A percentile compares a stretch with the other conserved stretches of the same genome.
phyloP scores from a whole-genome alignment of 495 filamentous ascomycete species.

The Delitschia confertaspora region DNA sequence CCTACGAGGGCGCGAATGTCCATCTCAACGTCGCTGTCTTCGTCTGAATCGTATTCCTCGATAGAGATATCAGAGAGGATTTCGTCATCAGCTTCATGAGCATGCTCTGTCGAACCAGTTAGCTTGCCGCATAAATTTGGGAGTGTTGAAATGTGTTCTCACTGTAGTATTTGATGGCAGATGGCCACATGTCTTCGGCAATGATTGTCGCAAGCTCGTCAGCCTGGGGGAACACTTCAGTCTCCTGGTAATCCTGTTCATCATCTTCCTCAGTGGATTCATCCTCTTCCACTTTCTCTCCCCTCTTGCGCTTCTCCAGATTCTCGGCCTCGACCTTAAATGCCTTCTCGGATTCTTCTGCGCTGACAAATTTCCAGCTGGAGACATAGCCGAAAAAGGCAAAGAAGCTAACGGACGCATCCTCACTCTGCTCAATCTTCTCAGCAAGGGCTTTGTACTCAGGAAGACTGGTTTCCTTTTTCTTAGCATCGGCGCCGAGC shows the following conservation, averaged over 20 bases:
- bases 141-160: constrained; percentile 35
- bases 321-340: constrained; percentile 49
- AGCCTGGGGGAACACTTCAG: constrained; percentile 73
- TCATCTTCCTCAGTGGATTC: constrained; percentile 47
- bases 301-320: constrained; percentile 46
- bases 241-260: constrained; percentile 44
- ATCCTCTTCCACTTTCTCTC: constrained; percentile 48
- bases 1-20: constrained; percentile 34
- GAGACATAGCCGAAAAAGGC: constrained; percentile 66
- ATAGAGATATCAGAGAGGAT: constrained; percentile 48
- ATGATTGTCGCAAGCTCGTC: constrained; percentile 71
- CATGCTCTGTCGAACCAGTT: constrained; percentile 41
- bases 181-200: constrained; percentile 78
- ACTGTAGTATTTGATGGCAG: constrained; percentile 87
- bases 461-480: constrained; percentile 30
- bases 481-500: constrained; percentile 21
- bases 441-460: constrained; percentile 45
- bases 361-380: constrained; percentile 53
- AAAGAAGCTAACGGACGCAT: constrained; percentile 69
- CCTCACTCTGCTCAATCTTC: constrained; percentile 49
- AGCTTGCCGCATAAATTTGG: background rate
- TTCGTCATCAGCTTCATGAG: constrained; percentile 50
- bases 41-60: constrained; percentile 43
- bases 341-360: constrained; percentile 57
- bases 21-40: constrained; percentile 41